Evolutionary conservation across 2,329 filamentous ascomycete genomes (phyloP).

Genomic region (Podosphaera xanthii): DNA sequence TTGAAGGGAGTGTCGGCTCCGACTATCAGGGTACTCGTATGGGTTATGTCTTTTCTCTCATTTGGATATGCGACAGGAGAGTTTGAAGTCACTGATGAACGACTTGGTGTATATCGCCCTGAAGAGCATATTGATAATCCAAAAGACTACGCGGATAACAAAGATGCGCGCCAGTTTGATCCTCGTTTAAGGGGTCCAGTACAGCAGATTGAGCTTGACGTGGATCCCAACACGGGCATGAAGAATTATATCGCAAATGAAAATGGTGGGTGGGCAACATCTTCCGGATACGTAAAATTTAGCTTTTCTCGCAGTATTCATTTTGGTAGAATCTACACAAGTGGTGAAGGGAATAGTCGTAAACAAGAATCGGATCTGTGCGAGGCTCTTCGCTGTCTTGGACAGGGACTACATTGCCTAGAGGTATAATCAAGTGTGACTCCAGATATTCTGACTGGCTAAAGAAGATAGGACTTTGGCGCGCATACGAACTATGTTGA

Average conservation of each 20-base stretch:
- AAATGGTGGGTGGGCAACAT: constrained; percentile 68
- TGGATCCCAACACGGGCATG: constrained; percentile 70
- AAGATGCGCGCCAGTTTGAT: constrained; percentile 68
- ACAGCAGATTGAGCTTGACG: constrained; percentile 42
- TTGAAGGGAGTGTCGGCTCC: constrained; percentile 57
- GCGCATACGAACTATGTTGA: constrained; percentile 74
- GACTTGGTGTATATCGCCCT: constrained; percentile 58
- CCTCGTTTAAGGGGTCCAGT: constrained; percentile 62
- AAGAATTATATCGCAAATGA: constrained; percentile 99
- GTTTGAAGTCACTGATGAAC: constrained; percentile 63
- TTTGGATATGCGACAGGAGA: constrained; percentile 73
- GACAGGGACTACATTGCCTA: constrained; percentile 32
- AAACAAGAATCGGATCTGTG: constrained; percentile 59
- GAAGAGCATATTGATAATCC: constrained; percentile 60
- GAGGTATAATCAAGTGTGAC: constrained; percentile 12
- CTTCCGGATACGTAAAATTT: constrained; percentile 59
- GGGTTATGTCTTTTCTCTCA: constrained; percentile 60
- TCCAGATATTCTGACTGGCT: constrained; percentile 7
- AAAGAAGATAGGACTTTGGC: constrained; percentile 30
- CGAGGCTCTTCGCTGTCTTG: constrained; percentile 35
- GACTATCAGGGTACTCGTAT: constrained; percentile 58
- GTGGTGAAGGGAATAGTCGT: constrained; percentile 29
- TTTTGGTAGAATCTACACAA: constrained; percentile 52
- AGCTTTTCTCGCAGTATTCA: constrained; percentile 55
- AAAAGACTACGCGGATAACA: constrained; percentile 56